Conservation (phyloP, 495 filamentous ascomycete genomes). For the Penicillium argentinense region DNA sequence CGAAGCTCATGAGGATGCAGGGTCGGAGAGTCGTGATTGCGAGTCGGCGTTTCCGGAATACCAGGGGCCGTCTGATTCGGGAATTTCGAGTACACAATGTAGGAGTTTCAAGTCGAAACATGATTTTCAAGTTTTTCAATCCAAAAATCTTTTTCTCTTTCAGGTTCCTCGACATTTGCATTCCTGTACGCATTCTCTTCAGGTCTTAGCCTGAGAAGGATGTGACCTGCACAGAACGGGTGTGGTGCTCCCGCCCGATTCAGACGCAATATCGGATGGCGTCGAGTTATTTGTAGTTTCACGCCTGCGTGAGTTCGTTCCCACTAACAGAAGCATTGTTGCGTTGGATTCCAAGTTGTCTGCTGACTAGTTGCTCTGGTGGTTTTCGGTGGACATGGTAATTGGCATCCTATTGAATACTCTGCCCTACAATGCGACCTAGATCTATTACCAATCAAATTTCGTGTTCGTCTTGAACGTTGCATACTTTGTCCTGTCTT, state of each 20-base stretch:
- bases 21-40: no score
- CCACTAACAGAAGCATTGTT: no score
- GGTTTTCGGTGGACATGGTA: conserved; percentile 61
- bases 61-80: no score
- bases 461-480: conserved; percentile 57
- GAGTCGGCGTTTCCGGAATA: no score
- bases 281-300: conserved; percentile 49
- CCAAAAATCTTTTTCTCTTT: no score
- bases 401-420: conserved; percentile 61
- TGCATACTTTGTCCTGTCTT: conserved; percentile 48
- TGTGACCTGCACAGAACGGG: background rate
- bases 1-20: no score
- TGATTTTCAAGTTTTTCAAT: no score
- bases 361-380: conserved; percentile 21
- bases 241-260: background rate
- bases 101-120: no score
- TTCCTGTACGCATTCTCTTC: no score
- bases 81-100: no score
- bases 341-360: background rate
- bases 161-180: no score
- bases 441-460: conserved; percentile 54
- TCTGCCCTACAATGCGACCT: conserved; percentile 54
- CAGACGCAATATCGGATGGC: conserved; percentile 43
- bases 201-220: no score
- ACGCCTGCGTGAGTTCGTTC: conserved; percentile 46